Evolutionary conservation across 2,329 filamentous ascomycete genomes (phyloP), one percentile per base, ranked within the genome.

Genomic region (Talaromyces marneffei): DNA sequence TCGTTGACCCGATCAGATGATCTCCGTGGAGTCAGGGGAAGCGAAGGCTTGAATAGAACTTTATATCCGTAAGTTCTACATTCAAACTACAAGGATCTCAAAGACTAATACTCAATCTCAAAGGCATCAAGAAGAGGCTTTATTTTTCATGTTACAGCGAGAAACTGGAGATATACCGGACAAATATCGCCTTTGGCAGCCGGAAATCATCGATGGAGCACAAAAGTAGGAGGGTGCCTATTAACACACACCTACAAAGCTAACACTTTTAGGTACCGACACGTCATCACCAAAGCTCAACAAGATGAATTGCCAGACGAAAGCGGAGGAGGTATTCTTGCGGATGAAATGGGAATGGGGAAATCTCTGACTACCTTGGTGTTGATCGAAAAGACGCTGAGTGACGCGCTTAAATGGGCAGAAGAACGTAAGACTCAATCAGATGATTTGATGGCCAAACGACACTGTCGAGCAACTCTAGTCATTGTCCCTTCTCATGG

Each of bases 291-390:
- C 3, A 75, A 72, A 14, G 67, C 65, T 0, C 71, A 62, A 46
- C 64, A 23, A 64, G 61, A 65, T 56, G 56, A 23, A 7, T 23
- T 56, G 4, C 62, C 65, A 10, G 25, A 52, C 20, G 72, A 75
- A 52, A 71, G 64, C 2, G 71, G 72, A 14, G 78, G 73, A 39
- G 82, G 81, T 0, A 80, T 86, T n/a, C 66, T 86, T 1, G 83
- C 83, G 0, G 83, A 86, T 66, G 83, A 85, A 62, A 86, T 85
- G 83, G 84, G 84, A 0, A 78, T 85, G 74, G 84, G 84, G 0
- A 86, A 86, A 65, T 80, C 83, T 0, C 72, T 85, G 6, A 80
- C 81, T 2, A 78, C 82, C 0, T 74, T 85, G 9, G 78, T 81
- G 0, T 68, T 84, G 0, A 75, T 84, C 20, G 67, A 79, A 3